Base-by-base conservation (phyloP, 805 yeast species). In the Lipomyces sp. region DNA sequence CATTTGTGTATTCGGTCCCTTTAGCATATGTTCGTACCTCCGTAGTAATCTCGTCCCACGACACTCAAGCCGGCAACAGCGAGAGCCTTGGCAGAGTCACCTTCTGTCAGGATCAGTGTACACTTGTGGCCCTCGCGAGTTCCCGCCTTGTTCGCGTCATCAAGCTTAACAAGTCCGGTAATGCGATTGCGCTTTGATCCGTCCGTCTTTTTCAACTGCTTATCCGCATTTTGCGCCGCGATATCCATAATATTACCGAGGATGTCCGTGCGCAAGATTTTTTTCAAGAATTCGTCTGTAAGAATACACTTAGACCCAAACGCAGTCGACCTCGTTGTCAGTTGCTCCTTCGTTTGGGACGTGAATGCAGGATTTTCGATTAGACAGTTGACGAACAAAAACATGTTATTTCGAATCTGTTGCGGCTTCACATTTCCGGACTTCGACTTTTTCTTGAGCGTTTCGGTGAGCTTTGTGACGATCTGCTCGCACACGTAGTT, bases 321-420 rank as follows among this genome's bases (percentile, higher is more conserved):
- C 59, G 90, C 95, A 18, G 84, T 75, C 0, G 82, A 82, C 65
- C 93, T 82, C 0, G 98, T 88, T 22, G 96, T 90, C 62, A 93
- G 72, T 65, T 89, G 96, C 67, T 93, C 98, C 65, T 93, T 93
- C 0, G 98, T 93, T 71, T 93, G 98, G 0, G 98, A 90, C 0
- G 97, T 89, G 67, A 93, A 93, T 0, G 98, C 95, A 0, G 98
- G 98, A 62, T 93, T 93, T 65, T 89, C 96, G 69, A 93, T 82
- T 61, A 90, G 74, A 76, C 96, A 88, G 68, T 93, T 93, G 55
- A 93, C 74, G 62, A 93, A 93, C 32, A 93, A 63, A 62, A 93
- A 93, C 83, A 93, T 86, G 68, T 89, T 84, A 69, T 83, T 88
- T 65, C 83, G 82, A 51, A 93, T 85, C 69, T 93, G 98, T 61